These are phyloP conservation scores for Naematelia aurantialba DNA, from an alignment of 768 basidiomycete species.

Conservation along the genomic window DNA sequence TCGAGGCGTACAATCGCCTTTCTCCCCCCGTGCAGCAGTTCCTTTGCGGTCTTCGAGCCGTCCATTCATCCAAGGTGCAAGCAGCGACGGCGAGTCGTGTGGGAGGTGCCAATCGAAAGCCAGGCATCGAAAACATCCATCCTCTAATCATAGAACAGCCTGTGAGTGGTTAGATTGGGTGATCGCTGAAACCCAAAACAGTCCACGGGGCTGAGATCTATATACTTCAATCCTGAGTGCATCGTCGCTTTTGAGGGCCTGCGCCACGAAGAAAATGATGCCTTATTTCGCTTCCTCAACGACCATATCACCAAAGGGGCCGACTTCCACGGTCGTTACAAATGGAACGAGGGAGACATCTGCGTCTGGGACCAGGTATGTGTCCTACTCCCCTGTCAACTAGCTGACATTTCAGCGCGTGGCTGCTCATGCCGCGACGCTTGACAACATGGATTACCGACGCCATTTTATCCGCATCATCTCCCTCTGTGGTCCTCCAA, in stretches of 20 bases:
- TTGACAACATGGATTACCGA: too few relatives aligned
- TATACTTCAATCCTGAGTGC: neutral
- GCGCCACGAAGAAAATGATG: neutral
- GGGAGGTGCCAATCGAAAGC: neutral
- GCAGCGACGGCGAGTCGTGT: neutral
- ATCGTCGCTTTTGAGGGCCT: neutral
- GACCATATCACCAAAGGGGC: neutral
- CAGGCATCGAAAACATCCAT: neutral
- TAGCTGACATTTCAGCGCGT: too few relatives aligned
- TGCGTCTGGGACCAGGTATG: constrained; percentile 15
- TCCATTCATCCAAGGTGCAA: neutral
- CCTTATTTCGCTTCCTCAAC: neutral
- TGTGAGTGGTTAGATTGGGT: neutral
- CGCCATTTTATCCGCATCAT: too few relatives aligned
- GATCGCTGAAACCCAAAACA: neutral
- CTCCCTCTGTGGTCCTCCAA: too few relatives aligned
- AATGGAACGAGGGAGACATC: constrained; percentile 8
- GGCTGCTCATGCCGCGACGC: too few relatives aligned
- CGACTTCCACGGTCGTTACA: neutral
- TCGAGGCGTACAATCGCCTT: constrained; percentile 9
- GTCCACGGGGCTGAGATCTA: neutral
- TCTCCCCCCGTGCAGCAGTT: constrained; percentile 5
- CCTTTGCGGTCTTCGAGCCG: constrained; percentile 8
- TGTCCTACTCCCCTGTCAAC: too few relatives aligned
- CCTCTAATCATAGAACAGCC: neutral